Evolutionary conservation across 73 alveolate species (phyloP).

Genomic region (Effrenium voratum): DNA sequence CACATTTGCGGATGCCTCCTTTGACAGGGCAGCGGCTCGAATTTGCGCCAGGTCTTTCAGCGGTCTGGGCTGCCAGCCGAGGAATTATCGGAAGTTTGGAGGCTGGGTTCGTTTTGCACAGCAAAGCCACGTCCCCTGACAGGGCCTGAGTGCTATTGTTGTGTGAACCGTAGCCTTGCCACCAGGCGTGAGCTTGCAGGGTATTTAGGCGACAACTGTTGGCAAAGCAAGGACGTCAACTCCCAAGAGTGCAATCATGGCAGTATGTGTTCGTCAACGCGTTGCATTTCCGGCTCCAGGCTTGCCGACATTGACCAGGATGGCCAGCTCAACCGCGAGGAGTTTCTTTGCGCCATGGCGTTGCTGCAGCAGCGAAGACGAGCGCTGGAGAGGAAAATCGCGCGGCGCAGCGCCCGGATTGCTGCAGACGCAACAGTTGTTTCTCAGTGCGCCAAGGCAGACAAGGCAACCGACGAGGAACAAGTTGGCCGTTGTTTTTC

Average conservation of each 20-base stretch:
- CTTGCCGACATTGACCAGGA: conserved; percentile 18
- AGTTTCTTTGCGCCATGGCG: conserved; percentile 58
- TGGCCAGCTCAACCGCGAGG: conserved; percentile 40
- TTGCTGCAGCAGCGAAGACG: conserved; percentile 21
- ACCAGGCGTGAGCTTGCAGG: background rate
- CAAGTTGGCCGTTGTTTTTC: too few species aligned
- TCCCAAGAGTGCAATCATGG: background rate
- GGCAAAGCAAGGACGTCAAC: background rate
- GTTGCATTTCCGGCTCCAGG: background rate
- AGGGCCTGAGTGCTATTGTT: background rate
- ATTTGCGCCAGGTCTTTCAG: conserved; percentile 18
- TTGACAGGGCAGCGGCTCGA: too few species aligned
- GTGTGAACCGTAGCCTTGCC: too few species aligned
- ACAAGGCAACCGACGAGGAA: too few species aligned
- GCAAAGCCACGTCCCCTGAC: background rate
- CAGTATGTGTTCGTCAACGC: background rate
- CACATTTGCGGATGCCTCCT: too few species aligned
- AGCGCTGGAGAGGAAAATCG: too few species aligned
- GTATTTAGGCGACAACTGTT: background rate
- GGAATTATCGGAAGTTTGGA: conserved; percentile 15
- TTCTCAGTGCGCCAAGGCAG: too few species aligned
- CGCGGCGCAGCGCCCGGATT: too few species aligned
- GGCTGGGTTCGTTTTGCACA: background rate
- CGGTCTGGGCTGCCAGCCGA: conserved; percentile 26
- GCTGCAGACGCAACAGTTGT: too few species aligned